These are phyloP conservation scores for Blastobotrys peoriensis DNA, from an alignment of 805 yeast genomes.

Conservation along the genomic window DNA sequence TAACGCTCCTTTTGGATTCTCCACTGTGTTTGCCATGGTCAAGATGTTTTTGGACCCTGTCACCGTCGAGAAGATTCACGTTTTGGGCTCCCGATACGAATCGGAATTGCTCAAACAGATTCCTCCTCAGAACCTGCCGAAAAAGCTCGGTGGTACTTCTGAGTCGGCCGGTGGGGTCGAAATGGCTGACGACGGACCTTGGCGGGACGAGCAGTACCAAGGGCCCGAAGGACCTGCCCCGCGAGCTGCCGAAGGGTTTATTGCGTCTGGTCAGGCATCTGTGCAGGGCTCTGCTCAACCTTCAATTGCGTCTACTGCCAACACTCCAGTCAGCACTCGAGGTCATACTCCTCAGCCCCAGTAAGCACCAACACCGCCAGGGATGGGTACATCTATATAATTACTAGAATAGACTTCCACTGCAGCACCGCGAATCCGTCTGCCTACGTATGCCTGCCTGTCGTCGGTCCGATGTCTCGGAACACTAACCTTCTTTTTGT, in stretches of 20 bases:
- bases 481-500: too few species aligned
- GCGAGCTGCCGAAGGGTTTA: constrained; percentile 1
- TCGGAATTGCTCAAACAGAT: constrained; percentile 85
- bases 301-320: background rate
- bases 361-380: background rate
- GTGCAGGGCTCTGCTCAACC: too few species aligned
- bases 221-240: constrained; percentile 98
- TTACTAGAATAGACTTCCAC: too few species aligned
- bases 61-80: constrained; percentile 90
- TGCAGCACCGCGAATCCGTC: too few species aligned
- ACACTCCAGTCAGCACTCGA: background rate
- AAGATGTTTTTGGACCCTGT: constrained; percentile 96
- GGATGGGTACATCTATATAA: too few species aligned
- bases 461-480: too few species aligned
- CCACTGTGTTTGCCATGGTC: constrained; percentile 85
- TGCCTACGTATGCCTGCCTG: too few species aligned
- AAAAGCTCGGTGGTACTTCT: constrained; percentile 82
- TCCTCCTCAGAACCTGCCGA: constrained; percentile 88
- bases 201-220: constrained; percentile 84
- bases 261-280: background rate
- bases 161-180: constrained; percentile 69
- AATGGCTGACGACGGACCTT: constrained; percentile 90
- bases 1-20: constrained; percentile 96
- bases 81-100: constrained; percentile 72
- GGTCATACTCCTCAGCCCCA: background rate